phyloP scores from a whole-genome alignment of 352 stramenopile genomes.

The Phytophthora constricta region DNA sequence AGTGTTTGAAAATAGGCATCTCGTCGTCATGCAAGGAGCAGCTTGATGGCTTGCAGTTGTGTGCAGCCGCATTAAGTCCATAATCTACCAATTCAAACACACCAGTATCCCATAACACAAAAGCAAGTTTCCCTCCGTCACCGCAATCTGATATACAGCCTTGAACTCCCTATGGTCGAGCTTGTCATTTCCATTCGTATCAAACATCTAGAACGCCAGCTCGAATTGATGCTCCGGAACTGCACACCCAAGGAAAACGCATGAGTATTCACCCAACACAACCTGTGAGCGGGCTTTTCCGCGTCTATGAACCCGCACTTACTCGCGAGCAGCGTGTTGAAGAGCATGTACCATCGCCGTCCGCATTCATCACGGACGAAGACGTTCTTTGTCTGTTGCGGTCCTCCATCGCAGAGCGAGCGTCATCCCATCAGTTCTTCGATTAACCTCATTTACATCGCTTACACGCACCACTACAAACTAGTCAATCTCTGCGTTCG shows the following conservation, averaged over 20 bases:
- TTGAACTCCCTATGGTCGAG: slow-evolving; percentile 89
- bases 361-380: slow-evolving; percentile 85
- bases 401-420: too few species aligned
- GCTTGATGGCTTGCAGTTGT: slow-evolving; percentile 80
- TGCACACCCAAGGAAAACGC: slow-evolving; percentile 34
- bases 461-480: slow-evolving; percentile 52
- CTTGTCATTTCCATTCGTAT: slow-evolving; percentile 79
- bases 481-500: slow-evolving; percentile 83
- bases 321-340: slow-evolving; percentile 88
- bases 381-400: slow-evolving; percentile 70
- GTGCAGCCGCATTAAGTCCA: slow-evolving; percentile 81
- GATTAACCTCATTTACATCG: too few species aligned
- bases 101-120: not conserved
- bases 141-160: too few species aligned
- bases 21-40: slow-evolving; percentile 80
- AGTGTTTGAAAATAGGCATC: slow-evolving; percentile 83
- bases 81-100: slow-evolving; percentile 59
- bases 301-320: slow-evolving; percentile 27
- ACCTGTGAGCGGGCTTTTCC: not conserved
- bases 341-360: slow-evolving; percentile 92
- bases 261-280: not conserved
- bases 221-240: slow-evolving; percentile 88
- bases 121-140: too few species aligned
- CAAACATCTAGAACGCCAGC: slow-evolving; percentile 92
- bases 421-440: too few species aligned